phyloP scores from a whole-genome alignment of 371 early-diverging fungal genomes.

The Haplosporangium sp. region DNA sequence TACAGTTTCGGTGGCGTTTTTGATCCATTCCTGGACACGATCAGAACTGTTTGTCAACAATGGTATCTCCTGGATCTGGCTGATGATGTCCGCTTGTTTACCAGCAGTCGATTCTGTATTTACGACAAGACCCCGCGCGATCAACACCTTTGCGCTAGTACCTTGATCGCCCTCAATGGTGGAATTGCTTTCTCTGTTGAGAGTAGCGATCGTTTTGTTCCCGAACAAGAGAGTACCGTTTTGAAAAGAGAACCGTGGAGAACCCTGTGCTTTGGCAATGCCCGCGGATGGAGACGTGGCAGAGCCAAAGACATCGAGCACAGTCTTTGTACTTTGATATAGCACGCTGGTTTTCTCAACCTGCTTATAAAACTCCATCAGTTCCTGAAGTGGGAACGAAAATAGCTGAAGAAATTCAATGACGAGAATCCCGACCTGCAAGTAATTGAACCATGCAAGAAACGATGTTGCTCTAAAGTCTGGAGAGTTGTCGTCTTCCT shows the following conservation, averaged over 20 bases:
- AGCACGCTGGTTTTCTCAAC: conserved; percentile 29
- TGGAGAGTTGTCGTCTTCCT: conserved; percentile 23
- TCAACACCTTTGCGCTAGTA: not conserved
- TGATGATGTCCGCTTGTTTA: not conserved
- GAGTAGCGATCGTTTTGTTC: conserved; percentile 17
- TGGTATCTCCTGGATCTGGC: conserved; percentile 1
- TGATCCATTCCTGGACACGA: conserved; percentile 4
- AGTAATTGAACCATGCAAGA: conserved; percentile 63
- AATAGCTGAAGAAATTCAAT: conserved; percentile 71
- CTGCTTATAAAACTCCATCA: conserved; percentile 57
- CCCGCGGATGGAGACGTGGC: not conserved
- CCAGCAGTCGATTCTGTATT: not conserved
- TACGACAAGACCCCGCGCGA: not conserved
- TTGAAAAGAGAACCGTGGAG: conserved; percentile 8
- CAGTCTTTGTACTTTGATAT: conserved; percentile 28
- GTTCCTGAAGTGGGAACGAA: conserved; percentile 66
- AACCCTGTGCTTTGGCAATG: not conserved
- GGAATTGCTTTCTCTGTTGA: not conserved
- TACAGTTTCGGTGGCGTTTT: conserved; percentile 5
- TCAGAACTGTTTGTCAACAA: conserved; percentile 11
- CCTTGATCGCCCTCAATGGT: not conserved
- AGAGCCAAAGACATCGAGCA: conserved; percentile 19
- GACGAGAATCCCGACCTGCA: conserved; percentile 65
- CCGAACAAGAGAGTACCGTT: conserved; percentile 18
- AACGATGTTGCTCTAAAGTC: conserved; percentile 44